A percentile compares a stretch with the other conserved stretches of the same genome.
Evolutionary conservation across 148 eudicot species (phyloP).

Genomic region (Tetragonia tetragonoides): DNA sequence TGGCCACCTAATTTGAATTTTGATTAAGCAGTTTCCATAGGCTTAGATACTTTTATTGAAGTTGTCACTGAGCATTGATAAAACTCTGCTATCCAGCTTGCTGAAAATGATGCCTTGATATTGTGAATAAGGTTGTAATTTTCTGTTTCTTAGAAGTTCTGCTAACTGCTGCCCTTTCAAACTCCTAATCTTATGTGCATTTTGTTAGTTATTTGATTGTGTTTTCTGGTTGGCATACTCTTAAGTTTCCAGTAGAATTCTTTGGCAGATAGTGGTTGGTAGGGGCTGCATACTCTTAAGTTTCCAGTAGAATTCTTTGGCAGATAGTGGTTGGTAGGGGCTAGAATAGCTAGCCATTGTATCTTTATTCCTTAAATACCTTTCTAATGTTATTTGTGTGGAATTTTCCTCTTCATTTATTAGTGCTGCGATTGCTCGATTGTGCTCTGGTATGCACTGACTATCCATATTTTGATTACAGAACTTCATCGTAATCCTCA

Average conservation of each 20-base stretch:
- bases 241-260: too few relatives aligned
- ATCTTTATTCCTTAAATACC: neutral
- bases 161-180: neutral
- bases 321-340: neutral
- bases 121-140: neutral
- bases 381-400: neutral
- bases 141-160: neutral
- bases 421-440: neutral
- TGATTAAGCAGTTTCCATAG: neutral
- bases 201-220: neutral
- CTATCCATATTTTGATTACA: conserved; percentile 29
- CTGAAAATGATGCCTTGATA: neutral
- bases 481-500: conserved; percentile 81
- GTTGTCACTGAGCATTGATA: neutral
- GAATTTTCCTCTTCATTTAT: neutral
- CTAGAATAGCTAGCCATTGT: neutral
- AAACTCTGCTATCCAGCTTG: neutral
- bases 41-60: neutral
- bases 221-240: too few relatives aligned
- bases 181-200: neutral
- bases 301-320: too few relatives aligned
- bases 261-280: neutral
- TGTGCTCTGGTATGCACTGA: neutral
- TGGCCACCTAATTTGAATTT: too few relatives aligned
- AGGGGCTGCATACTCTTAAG: neutral